A percentile compares a stretch with the other conserved stretches of the same genome.
Evolutionary conservation across 108 stramenopile species (phyloP).

Genomic region (Pseudonitzschia multiseries): DNA sequence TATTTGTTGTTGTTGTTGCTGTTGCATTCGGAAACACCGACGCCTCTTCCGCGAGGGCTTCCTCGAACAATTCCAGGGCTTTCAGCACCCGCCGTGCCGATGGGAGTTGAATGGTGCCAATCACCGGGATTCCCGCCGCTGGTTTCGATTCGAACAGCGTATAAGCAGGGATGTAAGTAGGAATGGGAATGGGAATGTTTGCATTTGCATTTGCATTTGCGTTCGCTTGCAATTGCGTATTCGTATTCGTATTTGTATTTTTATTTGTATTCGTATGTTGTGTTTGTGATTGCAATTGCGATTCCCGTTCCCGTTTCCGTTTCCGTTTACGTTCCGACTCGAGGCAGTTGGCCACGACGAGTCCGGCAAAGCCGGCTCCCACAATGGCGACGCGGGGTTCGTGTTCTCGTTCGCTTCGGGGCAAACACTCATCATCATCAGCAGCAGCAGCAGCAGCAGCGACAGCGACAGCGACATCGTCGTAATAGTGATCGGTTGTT

Average conservation of each 20-base stretch:
- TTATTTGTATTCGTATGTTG: background rate
- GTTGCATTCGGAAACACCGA: background rate
- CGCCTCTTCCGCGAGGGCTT: background rate
- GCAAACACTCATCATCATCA: no score
- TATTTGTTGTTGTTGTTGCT: background rate
- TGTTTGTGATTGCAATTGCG: background rate
- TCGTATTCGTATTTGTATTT: background rate
- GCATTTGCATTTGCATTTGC: no score
- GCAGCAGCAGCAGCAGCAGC: no score
- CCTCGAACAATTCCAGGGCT: conserved; percentile 8
- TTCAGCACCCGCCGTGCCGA: conserved; percentile 8
- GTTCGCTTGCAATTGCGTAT: background rate
- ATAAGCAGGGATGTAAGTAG: background rate
- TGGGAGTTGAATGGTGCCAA: conserved; percentile 23
- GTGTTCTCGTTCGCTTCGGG: no score
- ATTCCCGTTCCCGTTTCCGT: background rate
- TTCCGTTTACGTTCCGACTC: no score
- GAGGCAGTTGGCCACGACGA: conserved; percentile 28
- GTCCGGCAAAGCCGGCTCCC: conserved; percentile 30
- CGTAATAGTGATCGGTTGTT: no score
- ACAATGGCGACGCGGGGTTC: conserved; percentile 23
- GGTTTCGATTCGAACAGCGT: conserved; percentile 26
- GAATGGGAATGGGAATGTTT: background rate
- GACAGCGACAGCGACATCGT: no score
- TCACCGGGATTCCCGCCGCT: conserved; percentile 19